Base-by-base conservation (phyloP, 2,329 filamentous ascomycete species). In the Stachybotrys echinatus region DNA sequence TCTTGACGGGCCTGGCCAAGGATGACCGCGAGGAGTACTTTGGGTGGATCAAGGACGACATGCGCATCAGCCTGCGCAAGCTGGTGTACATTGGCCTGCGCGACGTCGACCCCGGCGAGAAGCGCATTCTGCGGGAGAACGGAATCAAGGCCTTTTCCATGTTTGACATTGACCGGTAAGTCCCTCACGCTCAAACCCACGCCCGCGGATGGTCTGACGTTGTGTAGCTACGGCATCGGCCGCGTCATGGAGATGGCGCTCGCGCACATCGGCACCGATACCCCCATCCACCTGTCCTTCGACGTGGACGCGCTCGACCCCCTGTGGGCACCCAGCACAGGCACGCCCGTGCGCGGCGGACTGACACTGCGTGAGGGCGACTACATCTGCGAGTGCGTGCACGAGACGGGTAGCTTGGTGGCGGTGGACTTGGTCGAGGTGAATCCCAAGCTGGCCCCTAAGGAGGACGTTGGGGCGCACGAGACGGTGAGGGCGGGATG, bases 211-310 rank as follows among this genome's bases (percentile, higher is more conserved):
- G 3, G 3, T 34, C 27, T 34, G 2, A 34, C 27, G 10, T 8
- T 3, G 2, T 19, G 23, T 14, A 91, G 89, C 48, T 80, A 97
- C 65, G 94, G 94, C 44, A 99, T 99, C 62, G 94, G 94, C 49
- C 87, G 87, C 57, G 90, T 99, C 56, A 91, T 99, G 74, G 94
- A 97, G 64, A 95, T 96, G 92, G 92, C 92, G n/a, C 79, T 99
- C 48, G 92, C 87, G 27, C 92, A 96, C 75, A 95, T 97, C 58
- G 94, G 94, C 59, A 83, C 77, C 63, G 94, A 97, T 67, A 96
- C 92, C 0, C 94, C 94, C 40, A 96, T 99, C 65, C 94, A 99
- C 70, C 81, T 99, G 52, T 95, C 90, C 37, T 97, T 99, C 62
- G 94, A 99, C 66, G 90, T 99, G 58, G 94, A 99, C 68, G 94